Conservation (phyloP, 2,329 filamentous ascomycete species). For the Colletotrichum lupini region DNA sequence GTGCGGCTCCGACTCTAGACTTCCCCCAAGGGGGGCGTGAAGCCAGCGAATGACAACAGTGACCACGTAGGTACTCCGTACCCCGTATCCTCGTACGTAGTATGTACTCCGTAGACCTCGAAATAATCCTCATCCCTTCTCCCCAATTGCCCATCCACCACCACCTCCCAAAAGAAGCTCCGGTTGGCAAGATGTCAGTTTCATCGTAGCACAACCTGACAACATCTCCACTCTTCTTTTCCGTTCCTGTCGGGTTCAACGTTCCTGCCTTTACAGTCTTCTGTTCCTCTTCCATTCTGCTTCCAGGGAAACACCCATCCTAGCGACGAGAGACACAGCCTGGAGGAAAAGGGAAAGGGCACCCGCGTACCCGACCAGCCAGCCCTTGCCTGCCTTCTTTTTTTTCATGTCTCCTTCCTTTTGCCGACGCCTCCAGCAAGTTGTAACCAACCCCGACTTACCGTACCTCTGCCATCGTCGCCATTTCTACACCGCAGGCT, state of each 20-base stretch:
- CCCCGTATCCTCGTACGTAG: not conserved
- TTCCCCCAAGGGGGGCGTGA: slow-evolving; percentile 10
- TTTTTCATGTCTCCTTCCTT: not conserved
- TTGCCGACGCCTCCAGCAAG: not conserved
- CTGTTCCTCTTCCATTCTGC: slow-evolving; percentile 14
- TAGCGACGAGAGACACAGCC: not conserved
- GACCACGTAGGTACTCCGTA: not conserved
- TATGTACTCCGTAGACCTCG: slow-evolving; percentile 12
- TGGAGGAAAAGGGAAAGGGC: not conserved
- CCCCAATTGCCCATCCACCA: slow-evolving; percentile 19
- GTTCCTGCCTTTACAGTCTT: not conserved
- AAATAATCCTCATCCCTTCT: slow-evolving; percentile 34
- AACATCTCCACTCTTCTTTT: slow-evolving; percentile 28
- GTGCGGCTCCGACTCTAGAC: slow-evolving; percentile 16
- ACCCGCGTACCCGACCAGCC: not conserved
- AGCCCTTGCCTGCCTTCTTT: not conserved
- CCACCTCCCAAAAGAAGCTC: slow-evolving; percentile 26
- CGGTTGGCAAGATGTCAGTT: slow-evolving; percentile 32
- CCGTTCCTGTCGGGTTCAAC: slow-evolving; percentile 2
- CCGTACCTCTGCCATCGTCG: not conserved
- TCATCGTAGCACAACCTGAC: slow-evolving; percentile 36
- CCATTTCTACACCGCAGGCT: not conserved
- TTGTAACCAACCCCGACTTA: not conserved
- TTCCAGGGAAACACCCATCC: slow-evolving; percentile 11
- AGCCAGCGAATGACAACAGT: not conserved